Percentiles rank a stretch among this genome's conserved stretches.
phyloP scores from a whole-genome alignment of 208 protist species.

The Crithidia fasciculata region DNA sequence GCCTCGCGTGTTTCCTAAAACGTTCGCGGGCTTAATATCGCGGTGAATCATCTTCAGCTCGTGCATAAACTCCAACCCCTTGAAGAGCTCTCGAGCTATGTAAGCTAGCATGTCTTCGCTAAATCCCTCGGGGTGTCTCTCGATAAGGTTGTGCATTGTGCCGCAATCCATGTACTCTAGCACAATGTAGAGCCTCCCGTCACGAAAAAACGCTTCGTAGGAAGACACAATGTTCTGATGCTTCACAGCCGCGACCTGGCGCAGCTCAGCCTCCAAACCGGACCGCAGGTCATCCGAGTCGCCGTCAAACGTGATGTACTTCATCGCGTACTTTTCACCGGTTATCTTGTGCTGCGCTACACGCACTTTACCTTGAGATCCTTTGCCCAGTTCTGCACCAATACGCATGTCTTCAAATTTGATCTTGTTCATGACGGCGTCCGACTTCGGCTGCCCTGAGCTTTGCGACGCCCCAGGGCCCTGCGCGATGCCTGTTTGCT shows the following conservation, averaged over 20 bases:
- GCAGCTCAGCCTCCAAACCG: conserved; percentile 76
- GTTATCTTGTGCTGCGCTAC: conserved; percentile 76
- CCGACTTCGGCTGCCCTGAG: conserved; percentile 27
- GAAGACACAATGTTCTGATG: conserved; percentile 91
- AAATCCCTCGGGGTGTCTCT: conserved; percentile 66
- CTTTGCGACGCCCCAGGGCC: conserved; percentile 25
- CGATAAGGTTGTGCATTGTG: conserved; percentile 88
- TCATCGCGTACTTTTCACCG: conserved; percentile 85
- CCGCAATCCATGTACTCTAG: conserved; percentile 92
- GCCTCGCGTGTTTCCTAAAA: conserved; percentile 95
- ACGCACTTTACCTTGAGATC: conserved; percentile 90
- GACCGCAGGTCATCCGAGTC: conserved; percentile 77
- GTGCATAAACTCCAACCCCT: conserved; percentile 87
- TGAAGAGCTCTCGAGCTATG: conserved; percentile 85
- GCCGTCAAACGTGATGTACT: conserved; percentile 81
- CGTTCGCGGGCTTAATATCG: conserved; percentile 97
- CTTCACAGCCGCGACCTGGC: conserved; percentile 83
- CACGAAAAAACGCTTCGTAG: conserved; percentile 90
- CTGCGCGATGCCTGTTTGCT: conserved; percentile 79
- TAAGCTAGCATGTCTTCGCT: conserved; percentile 84
- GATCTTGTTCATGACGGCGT: conserved; percentile 77
- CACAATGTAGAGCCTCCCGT: conserved; percentile 87
- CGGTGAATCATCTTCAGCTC: conserved; percentile 92
- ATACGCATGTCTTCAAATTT: conserved; percentile 88
- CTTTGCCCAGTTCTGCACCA: conserved; percentile 78